Evolutionary conservation across 805 yeast genomes (phyloP), one percentile per base, ranked within the genome.

Genomic region (Hagleromyces aurorensis): DNA sequence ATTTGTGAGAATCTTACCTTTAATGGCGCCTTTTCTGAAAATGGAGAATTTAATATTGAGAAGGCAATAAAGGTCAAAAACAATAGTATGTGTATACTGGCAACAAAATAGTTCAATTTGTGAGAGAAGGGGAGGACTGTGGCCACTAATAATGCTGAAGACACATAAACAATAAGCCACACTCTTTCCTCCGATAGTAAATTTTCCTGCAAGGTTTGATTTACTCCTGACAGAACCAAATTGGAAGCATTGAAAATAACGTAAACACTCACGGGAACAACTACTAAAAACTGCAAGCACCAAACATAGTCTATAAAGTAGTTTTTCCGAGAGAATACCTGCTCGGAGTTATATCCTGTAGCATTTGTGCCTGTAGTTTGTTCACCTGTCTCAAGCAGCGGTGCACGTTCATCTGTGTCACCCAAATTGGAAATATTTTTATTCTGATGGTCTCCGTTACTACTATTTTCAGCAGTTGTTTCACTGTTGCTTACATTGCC

Each of bases 171-270:
- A 8, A 61, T 32, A 12, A 52, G 37, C 46, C 62, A 64, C 1
- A 72, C 59, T 11, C 52, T 33, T 5, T 43, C 28, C 5, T 72
- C 69, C 4, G 75, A 58, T 4, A 43, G 40, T 10, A 58, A 50
- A 5, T 78, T 70, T 48, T 85, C 94, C 46, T 78, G 85, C 13
- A 74, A 67, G 0, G 87, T 72, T 55, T 83, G 85, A 44, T 69
- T 70, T 13, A 79, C 38, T 0, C 83, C 91, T 34, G 75, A 76
- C 19, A 83, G 48, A 2, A 75, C 45, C 34, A 81, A 54, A 35
- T 65, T 69, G 5, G 48, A 37, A 5, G 79, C 77, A 20, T 67
- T 55, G 33, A 70, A 67, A 43, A 72, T 67, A n/a, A 76, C 47
- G 19, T 78, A 46, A 3, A 75, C 59, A 1, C 79, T 59, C 9